These are phyloP conservation scores for Aspergillus steynii DNA, from an alignment of 495 filamentous ascomycete species.

Conservation along the genomic window DNA sequence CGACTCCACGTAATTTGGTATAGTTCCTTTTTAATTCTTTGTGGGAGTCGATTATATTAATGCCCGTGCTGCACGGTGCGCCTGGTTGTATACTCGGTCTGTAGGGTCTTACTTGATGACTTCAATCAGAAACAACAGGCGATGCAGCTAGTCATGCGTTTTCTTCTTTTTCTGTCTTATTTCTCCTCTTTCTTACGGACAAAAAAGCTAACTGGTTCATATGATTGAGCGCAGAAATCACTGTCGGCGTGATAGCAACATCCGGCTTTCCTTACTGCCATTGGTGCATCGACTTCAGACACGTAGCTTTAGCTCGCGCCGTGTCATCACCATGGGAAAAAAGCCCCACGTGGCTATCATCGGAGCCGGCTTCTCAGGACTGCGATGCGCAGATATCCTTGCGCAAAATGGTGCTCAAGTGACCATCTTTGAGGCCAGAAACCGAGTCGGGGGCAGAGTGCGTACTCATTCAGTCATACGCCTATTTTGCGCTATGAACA, in stretches of 20 bases:
- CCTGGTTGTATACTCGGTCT: not conserved
- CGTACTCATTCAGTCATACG: slow-evolving; percentile 19
- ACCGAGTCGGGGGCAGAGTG: slow-evolving; percentile 82
- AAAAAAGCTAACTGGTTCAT: not conserved
- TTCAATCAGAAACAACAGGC: not conserved
- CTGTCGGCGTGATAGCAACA: not conserved
- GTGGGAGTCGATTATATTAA: not conserved
- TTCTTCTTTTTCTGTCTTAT: not conserved
- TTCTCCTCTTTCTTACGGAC: too few relatives aligned
- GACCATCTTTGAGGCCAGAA: slow-evolving; percentile 81
- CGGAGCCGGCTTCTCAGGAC: slow-evolving; percentile 84
- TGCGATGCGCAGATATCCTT: slow-evolving; percentile 83
- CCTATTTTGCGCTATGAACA: not conserved
- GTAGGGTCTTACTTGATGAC: not conserved
- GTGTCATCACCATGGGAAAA: slow-evolving; percentile 24
- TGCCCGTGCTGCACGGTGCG: not conserved
- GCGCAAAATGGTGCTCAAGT: slow-evolving; percentile 76
- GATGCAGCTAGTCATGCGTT: not conserved
- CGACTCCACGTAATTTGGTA: not conserved
- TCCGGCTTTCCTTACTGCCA: not conserved
- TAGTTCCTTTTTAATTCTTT: not conserved
- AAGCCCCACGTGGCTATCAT: slow-evolving; percentile 68
- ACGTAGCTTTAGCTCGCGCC: not conserved
- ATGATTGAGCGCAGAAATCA: not conserved
- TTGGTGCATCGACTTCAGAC: not conserved